A percentile compares a stretch with the other conserved stretches of the same genome.
Evolutionary conservation across 257 asterid genomes (phyloP).

Genomic region (Mitragyna speciosa): DNA sequence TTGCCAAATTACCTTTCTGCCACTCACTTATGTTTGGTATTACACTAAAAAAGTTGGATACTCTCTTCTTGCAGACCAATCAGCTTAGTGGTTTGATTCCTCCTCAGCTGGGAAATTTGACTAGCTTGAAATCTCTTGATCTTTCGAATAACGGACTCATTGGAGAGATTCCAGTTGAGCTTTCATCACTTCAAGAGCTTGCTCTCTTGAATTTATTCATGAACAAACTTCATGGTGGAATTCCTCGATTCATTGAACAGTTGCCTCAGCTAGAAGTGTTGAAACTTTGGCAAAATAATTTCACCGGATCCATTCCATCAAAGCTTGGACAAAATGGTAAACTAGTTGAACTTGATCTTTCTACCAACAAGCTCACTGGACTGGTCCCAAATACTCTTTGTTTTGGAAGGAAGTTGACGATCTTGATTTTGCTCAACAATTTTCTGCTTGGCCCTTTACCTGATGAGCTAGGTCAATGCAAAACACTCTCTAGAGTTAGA

Average conservation of each 20-base stretch:
- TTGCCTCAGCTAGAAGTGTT: constrained; percentile 34
- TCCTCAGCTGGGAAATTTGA: constrained; percentile 37
- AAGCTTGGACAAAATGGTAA: constrained; percentile 40
- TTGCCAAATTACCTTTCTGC: no score
- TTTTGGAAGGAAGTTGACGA: constrained; percentile 30
- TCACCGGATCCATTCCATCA: constrained; percentile 41
- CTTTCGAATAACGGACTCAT: constrained; percentile 37
- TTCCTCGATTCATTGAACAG: constrained; percentile 36
- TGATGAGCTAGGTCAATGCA: constrained; percentile 40
- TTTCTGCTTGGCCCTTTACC: constrained; percentile 46
- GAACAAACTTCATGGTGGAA: constrained; percentile 41
- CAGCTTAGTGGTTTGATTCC: constrained; percentile 40
- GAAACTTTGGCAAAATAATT: constrained; percentile 44
- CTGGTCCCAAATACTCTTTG: constrained; percentile 35
- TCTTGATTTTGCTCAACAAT: constrained; percentile 40
- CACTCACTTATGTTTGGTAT: no score
- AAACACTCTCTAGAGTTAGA: constrained; percentile 33
- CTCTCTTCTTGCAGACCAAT: constrained; percentile 39
- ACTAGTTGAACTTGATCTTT: constrained; percentile 35
- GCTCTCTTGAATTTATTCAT: constrained; percentile 36
- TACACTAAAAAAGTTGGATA: constrained; percentile 30
- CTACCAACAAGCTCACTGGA: constrained; percentile 43
- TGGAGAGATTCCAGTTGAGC: constrained; percentile 43
- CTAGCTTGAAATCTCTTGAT: constrained; percentile 33
- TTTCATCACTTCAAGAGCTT: constrained; percentile 29